Evolutionary conservation across 2,329 filamentous ascomycete species (phyloP).

Genomic region (Bimuria novae-zelandiae): DNA sequence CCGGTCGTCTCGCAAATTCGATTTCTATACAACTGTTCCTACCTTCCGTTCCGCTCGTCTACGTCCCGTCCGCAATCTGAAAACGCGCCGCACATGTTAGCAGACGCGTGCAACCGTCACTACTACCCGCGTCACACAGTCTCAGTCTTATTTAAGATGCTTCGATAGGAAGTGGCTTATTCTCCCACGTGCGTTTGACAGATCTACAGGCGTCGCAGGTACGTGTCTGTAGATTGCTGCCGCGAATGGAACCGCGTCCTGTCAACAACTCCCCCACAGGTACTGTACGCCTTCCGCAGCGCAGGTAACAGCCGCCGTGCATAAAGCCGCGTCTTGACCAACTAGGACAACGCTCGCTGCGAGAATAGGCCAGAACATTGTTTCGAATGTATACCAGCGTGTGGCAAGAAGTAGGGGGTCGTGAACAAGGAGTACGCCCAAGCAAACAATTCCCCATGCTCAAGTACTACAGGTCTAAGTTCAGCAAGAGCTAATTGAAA

Average conservation of each 20-base stretch:
- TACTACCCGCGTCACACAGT: neutral
- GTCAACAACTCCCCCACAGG: too few relatives aligned
- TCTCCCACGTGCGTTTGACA: conserved; percentile 2
- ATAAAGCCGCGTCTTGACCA: neutral
- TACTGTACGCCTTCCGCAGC: neutral
- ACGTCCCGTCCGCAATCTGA: neutral
- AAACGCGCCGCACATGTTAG: neutral
- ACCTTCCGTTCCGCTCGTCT: neutral
- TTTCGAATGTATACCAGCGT: too few relatives aligned
- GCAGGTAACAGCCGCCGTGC: neutral
- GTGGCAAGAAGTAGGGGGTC: neutral
- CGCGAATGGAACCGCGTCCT: neutral
- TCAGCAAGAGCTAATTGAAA: too few relatives aligned
- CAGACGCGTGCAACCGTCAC: neutral
- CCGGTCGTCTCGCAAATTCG: neutral
- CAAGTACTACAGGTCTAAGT: too few relatives aligned
- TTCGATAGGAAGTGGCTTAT: neutral
- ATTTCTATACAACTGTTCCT: neutral
- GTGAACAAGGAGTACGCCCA: too few relatives aligned
- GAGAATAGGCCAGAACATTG: too few relatives aligned
- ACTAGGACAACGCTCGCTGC: neutral
- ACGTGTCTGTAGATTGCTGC: neutral
- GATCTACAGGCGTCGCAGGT: neutral
- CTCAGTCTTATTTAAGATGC: neutral
- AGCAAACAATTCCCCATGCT: too few relatives aligned